These are phyloP conservation scores for Anthracocystis panici-leucophaei DNA, from an alignment of 1,284 basidiomycete species.

Conservation along the genomic window DNA sequence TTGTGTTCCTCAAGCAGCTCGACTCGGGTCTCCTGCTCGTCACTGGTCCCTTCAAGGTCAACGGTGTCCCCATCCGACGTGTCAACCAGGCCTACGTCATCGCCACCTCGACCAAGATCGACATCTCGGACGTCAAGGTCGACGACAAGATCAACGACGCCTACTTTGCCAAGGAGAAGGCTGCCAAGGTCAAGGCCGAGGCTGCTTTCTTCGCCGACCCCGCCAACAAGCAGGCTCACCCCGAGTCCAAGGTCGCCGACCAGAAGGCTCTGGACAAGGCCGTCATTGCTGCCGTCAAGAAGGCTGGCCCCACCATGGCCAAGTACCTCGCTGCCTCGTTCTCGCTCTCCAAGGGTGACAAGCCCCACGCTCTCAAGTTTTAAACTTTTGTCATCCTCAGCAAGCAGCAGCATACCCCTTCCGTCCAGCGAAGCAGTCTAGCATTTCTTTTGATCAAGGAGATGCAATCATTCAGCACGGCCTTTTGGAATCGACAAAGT, in stretches of 20 bases:
- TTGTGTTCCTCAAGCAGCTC: slow-evolving; percentile 98
- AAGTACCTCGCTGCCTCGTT: slow-evolving; percentile 95
- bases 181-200: slow-evolving; percentile 87
- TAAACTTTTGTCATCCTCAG: slow-evolving; percentile 71
- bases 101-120: slow-evolving; percentile 95
- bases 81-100: slow-evolving; percentile 99
- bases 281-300: slow-evolving; percentile 87
- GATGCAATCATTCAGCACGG: background rate
- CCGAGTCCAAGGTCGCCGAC: slow-evolving; percentile 88
- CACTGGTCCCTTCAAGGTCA: slow-evolving; percentile 97
- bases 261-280: slow-evolving; percentile 91
- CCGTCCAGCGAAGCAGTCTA: too few species aligned
- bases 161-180: slow-evolving; percentile 78
- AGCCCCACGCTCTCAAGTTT: slow-evolving; percentile 87
- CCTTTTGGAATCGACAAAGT: slow-evolving; percentile 1
- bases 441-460: background rate
- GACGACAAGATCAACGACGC: slow-evolving; percentile 89
- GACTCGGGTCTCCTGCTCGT: slow-evolving; percentile 92
- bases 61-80: slow-evolving; percentile 96
- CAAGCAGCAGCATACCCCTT: slow-evolving; percentile 21
- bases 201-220: slow-evolving; percentile 96
- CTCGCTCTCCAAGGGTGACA: slow-evolving; percentile 93
- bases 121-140: slow-evolving; percentile 79
- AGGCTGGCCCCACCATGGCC: slow-evolving; percentile 84
- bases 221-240: slow-evolving; percentile 89